These are phyloP conservation scores for Chloranthus sessilifolius DNA, from an alignment of 164 flowering plant genomes.

Conservation along the genomic window DNA sequence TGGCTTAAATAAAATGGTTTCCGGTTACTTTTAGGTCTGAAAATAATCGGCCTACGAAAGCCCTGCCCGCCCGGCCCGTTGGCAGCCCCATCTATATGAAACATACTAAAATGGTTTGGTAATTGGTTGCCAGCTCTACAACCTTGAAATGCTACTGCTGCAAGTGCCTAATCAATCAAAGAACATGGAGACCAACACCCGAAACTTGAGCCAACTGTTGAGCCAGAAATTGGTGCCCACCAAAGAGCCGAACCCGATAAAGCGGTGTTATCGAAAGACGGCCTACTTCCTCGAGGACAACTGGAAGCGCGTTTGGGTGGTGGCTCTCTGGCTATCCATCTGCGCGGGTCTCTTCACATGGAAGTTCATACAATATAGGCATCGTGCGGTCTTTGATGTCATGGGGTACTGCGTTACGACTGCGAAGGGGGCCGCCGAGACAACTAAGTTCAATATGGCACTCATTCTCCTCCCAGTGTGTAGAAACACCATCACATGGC, in stretches of 20 bases:
- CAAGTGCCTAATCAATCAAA: conserved; percentile 45
- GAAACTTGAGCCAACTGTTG: conserved; percentile 38
- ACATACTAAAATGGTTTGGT: too few relatives aligned
- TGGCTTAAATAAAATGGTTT: too few relatives aligned
- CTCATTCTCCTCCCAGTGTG: conserved; percentile 63
- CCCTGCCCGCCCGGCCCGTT: too few relatives aligned
- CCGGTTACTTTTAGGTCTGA: too few relatives aligned
- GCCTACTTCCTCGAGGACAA: conserved; percentile 53
- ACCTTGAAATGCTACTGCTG: conserved; percentile 49
- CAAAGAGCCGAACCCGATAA: conserved; percentile 38
- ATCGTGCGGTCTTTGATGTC: conserved; percentile 48
- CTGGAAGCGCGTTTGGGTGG: conserved; percentile 68
- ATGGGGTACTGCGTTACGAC: conserved; percentile 67
- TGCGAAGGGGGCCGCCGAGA: conserved; percentile 78
- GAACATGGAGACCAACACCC: conserved; percentile 22
- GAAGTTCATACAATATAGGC: conserved; percentile 59
- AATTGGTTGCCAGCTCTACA: conserved; percentile 29
- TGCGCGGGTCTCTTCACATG: conserved; percentile 58
- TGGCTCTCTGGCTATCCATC: conserved; percentile 46
- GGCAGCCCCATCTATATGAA: too few relatives aligned
- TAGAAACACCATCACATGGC: conserved; percentile 68
- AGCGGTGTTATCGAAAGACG: conserved; percentile 14
- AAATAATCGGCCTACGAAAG: too few relatives aligned
- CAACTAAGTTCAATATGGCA: conserved; percentile 74
- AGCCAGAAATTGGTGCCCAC: conserved; percentile 52